These are phyloP conservation scores for Teratosphaeria zuluensis DNA, from an alignment of 2,329 filamentous ascomycete genomes.

Conservation along the genomic window DNA sequence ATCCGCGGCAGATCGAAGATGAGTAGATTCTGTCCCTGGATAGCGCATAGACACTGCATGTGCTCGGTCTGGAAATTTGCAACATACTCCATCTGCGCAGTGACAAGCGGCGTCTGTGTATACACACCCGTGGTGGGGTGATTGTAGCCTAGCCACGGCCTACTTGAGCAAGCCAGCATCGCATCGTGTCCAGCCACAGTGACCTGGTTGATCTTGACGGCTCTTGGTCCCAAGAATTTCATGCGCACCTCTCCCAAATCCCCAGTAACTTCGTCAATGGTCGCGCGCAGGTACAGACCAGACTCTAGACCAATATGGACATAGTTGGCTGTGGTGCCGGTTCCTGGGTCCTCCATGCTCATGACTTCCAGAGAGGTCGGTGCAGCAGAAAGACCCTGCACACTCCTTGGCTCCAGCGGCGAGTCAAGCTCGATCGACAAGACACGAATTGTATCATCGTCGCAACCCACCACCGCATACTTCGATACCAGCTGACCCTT, in stretches of 20 bases:
- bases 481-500: slow-evolving; percentile 81
- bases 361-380: slow-evolving; percentile 86
- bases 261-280: slow-evolving; percentile 89
- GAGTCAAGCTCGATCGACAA: slow-evolving; percentile 48
- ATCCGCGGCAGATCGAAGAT: slow-evolving; percentile 60
- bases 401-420: slow-evolving; percentile 84
- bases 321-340: slow-evolving; percentile 79
- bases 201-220: slow-evolving; percentile 85
- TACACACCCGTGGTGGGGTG: slow-evolving; percentile 80
- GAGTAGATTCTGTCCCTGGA: slow-evolving; percentile 17
- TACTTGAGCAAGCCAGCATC: slow-evolving; percentile 70
- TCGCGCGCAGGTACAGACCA: slow-evolving; percentile 89
- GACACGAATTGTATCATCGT: slow-evolving; percentile 91
- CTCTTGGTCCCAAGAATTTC: slow-evolving; percentile 84
- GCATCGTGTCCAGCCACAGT: slow-evolving; percentile 69
- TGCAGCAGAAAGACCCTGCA: slow-evolving; percentile 84
- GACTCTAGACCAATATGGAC: slow-evolving; percentile 93
- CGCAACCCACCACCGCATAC: slow-evolving; percentile 91
- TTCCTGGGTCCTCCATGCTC: slow-evolving; percentile 88
- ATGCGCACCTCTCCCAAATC: slow-evolving; percentile 91
- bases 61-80: slow-evolving; percentile 97
- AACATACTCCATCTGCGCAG: slow-evolving; percentile 70
- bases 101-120: slow-evolving; percentile 77
- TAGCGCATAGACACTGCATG: slow-evolving; percentile 28
- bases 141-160: slow-evolving; percentile 93